Evolutionary conservation across 345 rosid genomes (phyloP), one percentile per base, ranked within the genome.

Genomic region (Alliaria petiolata): DNA sequence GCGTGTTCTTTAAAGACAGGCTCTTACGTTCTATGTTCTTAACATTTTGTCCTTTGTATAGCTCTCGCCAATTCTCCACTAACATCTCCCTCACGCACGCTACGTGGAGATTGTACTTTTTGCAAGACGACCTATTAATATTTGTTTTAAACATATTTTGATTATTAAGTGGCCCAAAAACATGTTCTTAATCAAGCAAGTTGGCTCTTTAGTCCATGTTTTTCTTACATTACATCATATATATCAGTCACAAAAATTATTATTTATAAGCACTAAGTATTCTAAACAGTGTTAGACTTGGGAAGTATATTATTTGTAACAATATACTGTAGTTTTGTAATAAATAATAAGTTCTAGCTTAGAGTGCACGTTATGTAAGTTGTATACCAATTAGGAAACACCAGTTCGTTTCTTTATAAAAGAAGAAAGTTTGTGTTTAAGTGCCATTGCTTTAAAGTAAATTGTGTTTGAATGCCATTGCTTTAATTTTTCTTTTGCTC

Each of bases 81-180:
- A 91, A 56, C 97, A 95, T 89, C 70, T 91, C 99, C 78, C 83
- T 83, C 26, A 86, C 99, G 33, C 97, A 95, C 0, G 96, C 96
- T 58, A 95, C 97, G 30, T 95, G 99, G 58, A 95, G 67, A 40
- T 88, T 91, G 70, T 95, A 95, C 26, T 84, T 89, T 78, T 88
- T 91, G 84, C 99, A 91, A 4, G 81, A 60, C 1, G 99, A 91
- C 75, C 79, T 76, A 68, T 42, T 14, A 31, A 42, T 16, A 28
- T 39, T 42, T 6, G 2, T 61, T 42, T 7, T 0, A 9, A n/a
- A 50, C 62, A 39, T 1, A 16, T 16, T 12, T 47, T 47, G 1
- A 11, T 30, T 8, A 45, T 31, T 13, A 12, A 42, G 11, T 43
- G 15, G 1, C 5, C 7, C 14, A 40, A 46, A 19, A 17, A 5